Conservation (phyloP, 2,329 filamentous ascomycete genomes). For the Alternaria gansuensis region DNA sequence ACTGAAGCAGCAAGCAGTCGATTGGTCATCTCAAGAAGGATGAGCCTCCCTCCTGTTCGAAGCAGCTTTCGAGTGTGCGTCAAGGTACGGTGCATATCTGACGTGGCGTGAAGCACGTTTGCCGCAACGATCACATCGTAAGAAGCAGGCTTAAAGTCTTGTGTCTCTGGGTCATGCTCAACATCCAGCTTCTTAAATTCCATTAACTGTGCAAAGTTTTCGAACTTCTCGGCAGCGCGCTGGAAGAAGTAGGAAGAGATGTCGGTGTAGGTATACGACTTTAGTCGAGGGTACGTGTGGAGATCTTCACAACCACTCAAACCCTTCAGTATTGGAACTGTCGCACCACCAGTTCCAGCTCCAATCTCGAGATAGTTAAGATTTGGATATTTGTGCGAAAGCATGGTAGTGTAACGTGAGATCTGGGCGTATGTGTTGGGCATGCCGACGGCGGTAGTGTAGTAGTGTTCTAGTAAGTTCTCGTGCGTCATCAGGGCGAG, state of each 20-base stretch:
- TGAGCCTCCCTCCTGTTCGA: conserved; percentile 57
- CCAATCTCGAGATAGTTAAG: conserved; percentile 31
- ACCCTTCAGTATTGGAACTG: conserved; percentile 22
- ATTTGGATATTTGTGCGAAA: conserved; percentile 28
- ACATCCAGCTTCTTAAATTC: conserved; percentile 35
- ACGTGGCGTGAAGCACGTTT: conserved; percentile 46
- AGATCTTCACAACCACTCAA: conserved; percentile 14
- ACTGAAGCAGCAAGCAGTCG: conserved; percentile 23
- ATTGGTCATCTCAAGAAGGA: conserved; percentile 54
- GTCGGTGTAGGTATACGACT: conserved; percentile 33
- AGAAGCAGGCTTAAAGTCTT: conserved; percentile 30
- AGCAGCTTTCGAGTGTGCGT: conserved; percentile 37
- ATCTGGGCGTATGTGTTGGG: conserved; percentile 30
- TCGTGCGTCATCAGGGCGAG: conserved; percentile 27
- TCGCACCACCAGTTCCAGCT: conserved; percentile 29
- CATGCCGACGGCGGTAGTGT: conserved; percentile 27
- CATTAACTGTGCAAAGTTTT: conserved; percentile 22
- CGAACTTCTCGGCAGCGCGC: conserved; percentile 25
- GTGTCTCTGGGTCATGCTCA: conserved; percentile 28
- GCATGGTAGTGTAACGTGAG: conserved; percentile 19
- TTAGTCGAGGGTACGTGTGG: conserved; percentile 17
- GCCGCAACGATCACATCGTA: conserved; percentile 45
- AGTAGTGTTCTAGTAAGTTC: conserved; percentile 28
- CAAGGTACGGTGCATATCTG: conserved; percentile 32
- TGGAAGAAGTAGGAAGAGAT: conserved; percentile 33